Conservation (phyloP, 1,284 basidiomycete genomes). For the Pseudozyma hubeiensis region DNA sequence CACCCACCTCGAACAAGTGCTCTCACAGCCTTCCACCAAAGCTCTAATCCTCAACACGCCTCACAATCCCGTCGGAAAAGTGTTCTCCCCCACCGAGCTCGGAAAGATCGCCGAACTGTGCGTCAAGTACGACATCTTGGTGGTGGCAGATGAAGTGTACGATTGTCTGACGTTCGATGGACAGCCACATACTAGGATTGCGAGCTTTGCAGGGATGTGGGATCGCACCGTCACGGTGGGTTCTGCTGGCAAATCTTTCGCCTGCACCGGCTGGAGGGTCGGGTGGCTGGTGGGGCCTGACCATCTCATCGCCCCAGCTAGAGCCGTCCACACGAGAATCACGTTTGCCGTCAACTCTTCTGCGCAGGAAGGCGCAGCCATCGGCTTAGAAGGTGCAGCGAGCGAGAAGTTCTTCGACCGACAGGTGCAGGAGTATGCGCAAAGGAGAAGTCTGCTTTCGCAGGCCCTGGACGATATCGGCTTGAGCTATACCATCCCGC, state of each 20-base stretch:
- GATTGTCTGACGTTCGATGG: conserved; percentile 91
- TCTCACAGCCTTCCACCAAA: conserved; percentile 81
- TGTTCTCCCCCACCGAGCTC: conserved; percentile 86
- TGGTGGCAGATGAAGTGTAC: conserved; percentile 93
- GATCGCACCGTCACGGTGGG: conserved; percentile 87
- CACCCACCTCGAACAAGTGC: conserved; percentile 76
- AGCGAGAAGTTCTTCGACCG: conserved; percentile 82
- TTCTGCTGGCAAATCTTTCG: conserved; percentile 86
- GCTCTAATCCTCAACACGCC: conserved; percentile 74
- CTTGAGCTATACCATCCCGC: conserved; percentile 75
- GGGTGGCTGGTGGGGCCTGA: conserved; percentile 93
- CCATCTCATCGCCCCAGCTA: conserved; percentile 83
- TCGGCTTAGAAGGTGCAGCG: conserved; percentile 77
- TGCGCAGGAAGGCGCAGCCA: conserved; percentile 75
- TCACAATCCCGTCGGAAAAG: conserved; percentile 83
- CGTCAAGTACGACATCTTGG: conserved; percentile 89
- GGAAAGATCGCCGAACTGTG: conserved; percentile 85
- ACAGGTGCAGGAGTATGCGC: conserved; percentile 83
- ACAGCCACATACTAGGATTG: conserved; percentile 89
- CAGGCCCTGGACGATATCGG: conserved; percentile 86
- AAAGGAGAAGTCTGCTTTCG: conserved; percentile 80
- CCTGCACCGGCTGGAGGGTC: conserved; percentile 96
- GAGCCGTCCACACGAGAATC: conserved; percentile 91
- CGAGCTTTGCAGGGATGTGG: conserved; percentile 86
- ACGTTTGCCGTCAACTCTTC: conserved; percentile 94